Evolutionary conservation across 768 basidiomycete genomes (phyloP).

Genomic region (Leccinum truebloodii): DNA sequence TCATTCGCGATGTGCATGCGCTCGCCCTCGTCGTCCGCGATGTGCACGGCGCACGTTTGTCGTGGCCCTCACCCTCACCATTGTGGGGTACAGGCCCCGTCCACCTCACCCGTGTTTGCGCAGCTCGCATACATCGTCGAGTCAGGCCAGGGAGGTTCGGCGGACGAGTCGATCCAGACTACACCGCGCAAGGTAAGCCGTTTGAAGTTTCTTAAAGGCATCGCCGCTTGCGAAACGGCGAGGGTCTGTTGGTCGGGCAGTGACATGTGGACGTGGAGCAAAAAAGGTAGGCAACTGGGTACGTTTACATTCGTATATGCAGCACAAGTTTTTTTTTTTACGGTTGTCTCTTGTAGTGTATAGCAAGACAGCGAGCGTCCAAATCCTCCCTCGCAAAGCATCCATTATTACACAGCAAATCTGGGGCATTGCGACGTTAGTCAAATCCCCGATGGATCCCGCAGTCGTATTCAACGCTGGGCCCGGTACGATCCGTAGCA

Average conservation of each 20-base stretch:
- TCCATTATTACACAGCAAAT: slow-evolving; percentile 75
- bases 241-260: slow-evolving; percentile 85
- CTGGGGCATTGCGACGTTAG: slow-evolving; percentile 71
- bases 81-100: no score
- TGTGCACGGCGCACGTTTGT: no score
- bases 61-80: no score
- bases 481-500: slow-evolving; percentile 15
- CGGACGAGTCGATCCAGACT: slow-evolving; percentile 76
- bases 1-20: no score
- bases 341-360: slow-evolving; percentile 38
- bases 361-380: slow-evolving; percentile 70
- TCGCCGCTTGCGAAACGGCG: slow-evolving; percentile 84
- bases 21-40: no score
- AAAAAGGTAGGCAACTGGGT: slow-evolving; percentile 92
- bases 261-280: slow-evolving; percentile 88
- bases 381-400: slow-evolving; percentile 76
- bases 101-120: slow-evolving; percentile 43
- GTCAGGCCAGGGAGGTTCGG: slow-evolving; percentile 39
- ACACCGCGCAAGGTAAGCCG: slow-evolving; percentile 75
- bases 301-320: slow-evolving; percentile 15
- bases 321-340: neutral
- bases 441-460: slow-evolving; percentile 36
- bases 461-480: neutral
- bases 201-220: slow-evolving; percentile 71
- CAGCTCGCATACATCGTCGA: slow-evolving; percentile 90